Evolutionary conservation across 306 rosid species (phyloP), one percentile per base, ranked within the genome.

Genomic region (Medicago truncatula): DNA sequence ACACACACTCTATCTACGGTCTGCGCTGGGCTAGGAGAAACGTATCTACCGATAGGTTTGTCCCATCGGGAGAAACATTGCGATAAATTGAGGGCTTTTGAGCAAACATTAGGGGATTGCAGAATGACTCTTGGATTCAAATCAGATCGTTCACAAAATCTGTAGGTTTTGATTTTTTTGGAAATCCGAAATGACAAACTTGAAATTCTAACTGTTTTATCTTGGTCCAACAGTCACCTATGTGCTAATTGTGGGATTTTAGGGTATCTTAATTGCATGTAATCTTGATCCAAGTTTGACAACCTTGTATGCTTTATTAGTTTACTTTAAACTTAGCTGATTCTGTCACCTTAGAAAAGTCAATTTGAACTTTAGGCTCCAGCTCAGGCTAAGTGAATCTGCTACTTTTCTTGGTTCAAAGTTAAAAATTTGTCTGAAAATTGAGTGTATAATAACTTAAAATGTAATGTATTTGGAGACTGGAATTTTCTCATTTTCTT

Each of bases 401-500:
- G 6, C 17, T 13, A 9, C 14, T 23, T 69, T 15, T 17, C 31
- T 25, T 9, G 54, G 44, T 76, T 70, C 12, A 6, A 59, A 64
- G 49, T 43, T 57, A 11, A 17, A 57, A 14, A 4, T 15, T 66
- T 57, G 62, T 36, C 20, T 11, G 3, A 60, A 76, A 52, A 10
- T 14, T 34, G 9, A 28, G 25, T 36, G 60, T 2, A 12, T 17
- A 46, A 25, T 23, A 21, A 47, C 31, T 5, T 28, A 17, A 39
- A 21, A 7, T 14, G 43, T 12, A 2, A 31, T 14, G 16, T 60
- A 17, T 36, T 3, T 23, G 20, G 7, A 0, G 4, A 9, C 6
- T 68, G 36, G 7, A 2, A 2, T 20, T 21, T 78, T 14, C 54
- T 73, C 72, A 57, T 59, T 54, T 43, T 82, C 43, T 76, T 54